These are phyloP conservation scores for Amphichorda felina DNA, from an alignment of 2,329 filamentous ascomycete species.

Conservation along the genomic window DNA sequence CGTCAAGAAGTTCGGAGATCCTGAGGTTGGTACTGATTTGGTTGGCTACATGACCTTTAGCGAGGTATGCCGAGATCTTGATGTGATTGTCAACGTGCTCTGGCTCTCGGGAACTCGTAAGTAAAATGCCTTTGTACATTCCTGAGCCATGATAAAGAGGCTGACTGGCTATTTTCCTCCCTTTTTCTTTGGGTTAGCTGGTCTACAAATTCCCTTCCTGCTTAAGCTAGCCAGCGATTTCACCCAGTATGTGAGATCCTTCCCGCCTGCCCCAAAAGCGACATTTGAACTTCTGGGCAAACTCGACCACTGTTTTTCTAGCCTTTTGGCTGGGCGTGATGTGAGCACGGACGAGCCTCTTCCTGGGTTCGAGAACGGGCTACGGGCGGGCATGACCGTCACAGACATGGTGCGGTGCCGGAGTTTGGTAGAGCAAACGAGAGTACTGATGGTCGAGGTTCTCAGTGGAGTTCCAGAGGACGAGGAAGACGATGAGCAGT, in stretches of 20 bases:
- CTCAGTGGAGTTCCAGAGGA: constrained; percentile 37
- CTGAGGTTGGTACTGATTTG: constrained; percentile 32
- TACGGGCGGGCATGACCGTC: constrained; percentile 53
- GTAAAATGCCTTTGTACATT: constrained; percentile 16
- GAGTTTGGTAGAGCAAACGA: constrained; percentile 66
- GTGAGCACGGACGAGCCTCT: constrained; percentile 51
- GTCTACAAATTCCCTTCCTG: constrained; percentile 73
- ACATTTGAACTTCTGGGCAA: constrained; percentile 65
- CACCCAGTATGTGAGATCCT: constrained; percentile 59
- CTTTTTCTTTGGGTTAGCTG: too few species aligned
- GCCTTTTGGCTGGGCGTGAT: constrained; percentile 57
- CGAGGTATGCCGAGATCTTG: constrained; percentile 63
- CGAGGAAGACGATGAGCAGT: constrained; percentile 22
- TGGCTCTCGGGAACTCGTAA: constrained; percentile 82
- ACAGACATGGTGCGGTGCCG: constrained; percentile 85
- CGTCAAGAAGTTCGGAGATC: constrained; percentile 43
- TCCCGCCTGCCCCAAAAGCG: constrained; percentile 46
- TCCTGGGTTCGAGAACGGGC: constrained; percentile 56
- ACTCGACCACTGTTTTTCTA: constrained; percentile 73
- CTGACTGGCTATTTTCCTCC: background rate
- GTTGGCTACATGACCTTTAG: constrained; percentile 47
- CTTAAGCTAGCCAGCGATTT: constrained; percentile 66
- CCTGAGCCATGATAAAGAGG: background rate
- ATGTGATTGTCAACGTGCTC: constrained; percentile 63
- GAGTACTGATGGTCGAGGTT: constrained; percentile 57